A percentile compares a stretch with the other conserved stretches of the same genome.
These are phyloP conservation scores for Nakaseomyces delphensis DNA, from an alignment of 1,139 yeast species.

Conservation along the genomic window DNA sequence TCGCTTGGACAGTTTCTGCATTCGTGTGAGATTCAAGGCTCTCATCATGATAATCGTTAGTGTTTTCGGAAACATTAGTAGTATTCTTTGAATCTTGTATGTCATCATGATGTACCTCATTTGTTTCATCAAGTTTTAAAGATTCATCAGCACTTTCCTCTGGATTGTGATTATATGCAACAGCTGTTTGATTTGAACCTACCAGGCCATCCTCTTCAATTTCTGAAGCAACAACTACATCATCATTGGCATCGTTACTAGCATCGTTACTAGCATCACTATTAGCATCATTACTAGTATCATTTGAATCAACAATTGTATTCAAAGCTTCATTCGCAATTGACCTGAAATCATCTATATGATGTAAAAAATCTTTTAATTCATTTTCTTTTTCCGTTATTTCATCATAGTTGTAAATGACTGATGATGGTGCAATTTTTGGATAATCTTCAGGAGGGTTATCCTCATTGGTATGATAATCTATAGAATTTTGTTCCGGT, in stretches of 20 bases:
- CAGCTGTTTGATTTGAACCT: too few relatives aligned
- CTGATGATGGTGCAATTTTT: not conserved
- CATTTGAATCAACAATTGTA: not conserved
- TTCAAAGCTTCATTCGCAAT: conserved; percentile 11
- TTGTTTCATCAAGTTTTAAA: too few relatives aligned
- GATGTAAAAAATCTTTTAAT: conserved; percentile 2
- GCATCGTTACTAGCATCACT: too few relatives aligned
- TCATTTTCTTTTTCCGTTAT: not conserved
- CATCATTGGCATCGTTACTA: not conserved
- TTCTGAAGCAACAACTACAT: not conserved
- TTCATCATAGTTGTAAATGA: not conserved
- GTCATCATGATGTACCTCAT: too few relatives aligned
- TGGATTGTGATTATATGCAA: too few relatives aligned
- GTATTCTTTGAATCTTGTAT: too few relatives aligned
- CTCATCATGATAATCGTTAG: too few relatives aligned
- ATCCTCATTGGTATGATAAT: not conserved
- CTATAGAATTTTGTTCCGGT: not conserved
- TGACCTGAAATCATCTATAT: conserved; percentile 9
- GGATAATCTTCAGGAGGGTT: not conserved
- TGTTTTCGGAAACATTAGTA: too few relatives aligned
- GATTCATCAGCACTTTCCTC: too few relatives aligned
- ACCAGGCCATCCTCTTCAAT: not conserved
- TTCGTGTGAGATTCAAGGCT: too few relatives aligned
- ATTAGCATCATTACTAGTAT: not conserved
- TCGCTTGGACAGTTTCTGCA: not conserved